Percentiles rank a stretch among this genome's conserved stretches.
Evolutionary conservation across 345 rosid genomes (phyloP).

Genomic region (Euphorbia tirucalli): DNA sequence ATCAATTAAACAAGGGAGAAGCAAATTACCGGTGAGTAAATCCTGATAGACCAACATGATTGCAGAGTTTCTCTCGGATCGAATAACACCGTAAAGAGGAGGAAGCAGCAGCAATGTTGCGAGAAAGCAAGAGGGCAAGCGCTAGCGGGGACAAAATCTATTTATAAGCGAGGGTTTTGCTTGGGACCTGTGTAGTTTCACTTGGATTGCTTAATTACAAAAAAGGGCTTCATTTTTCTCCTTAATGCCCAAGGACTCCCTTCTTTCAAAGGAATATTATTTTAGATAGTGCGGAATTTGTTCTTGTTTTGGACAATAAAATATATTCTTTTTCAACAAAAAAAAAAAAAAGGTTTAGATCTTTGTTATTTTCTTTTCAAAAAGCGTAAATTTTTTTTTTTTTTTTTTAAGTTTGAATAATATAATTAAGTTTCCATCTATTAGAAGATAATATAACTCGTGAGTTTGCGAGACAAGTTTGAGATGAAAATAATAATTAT

Average conservation of each 20-base stretch:
- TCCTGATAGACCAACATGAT: slow-evolving; percentile 95
- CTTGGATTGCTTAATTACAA: slow-evolving; percentile 5
- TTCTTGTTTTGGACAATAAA: not conserved
- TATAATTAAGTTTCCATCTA: too few relatives aligned
- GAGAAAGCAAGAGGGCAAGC: slow-evolving; percentile 21
- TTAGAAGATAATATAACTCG: too few relatives aligned
- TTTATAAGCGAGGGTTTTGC: slow-evolving; percentile 50
- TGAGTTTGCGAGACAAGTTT: too few relatives aligned
- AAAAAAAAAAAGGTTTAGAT: too few relatives aligned
- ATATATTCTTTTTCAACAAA: slow-evolving; percentile 6
- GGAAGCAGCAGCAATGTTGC: slow-evolving; percentile 28
- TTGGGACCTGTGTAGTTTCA: not conserved
- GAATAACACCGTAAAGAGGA: slow-evolving; percentile 20
- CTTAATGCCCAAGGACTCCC: slow-evolving; percentile 13
- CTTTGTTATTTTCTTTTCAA: too few relatives aligned
- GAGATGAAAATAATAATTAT: too few relatives aligned
- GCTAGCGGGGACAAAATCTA: fast-evolving
- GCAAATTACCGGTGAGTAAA: slow-evolving; percentile 51
- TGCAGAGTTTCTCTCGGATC: slow-evolving; percentile 41
- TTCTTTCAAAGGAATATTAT: not conserved
- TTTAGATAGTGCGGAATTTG: not conserved
- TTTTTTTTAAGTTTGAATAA: too few relatives aligned
- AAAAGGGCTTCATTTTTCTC: not conserved
- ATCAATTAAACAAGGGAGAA: not conserved
- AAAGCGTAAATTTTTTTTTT: too few relatives aligned